Percentiles rank a stretch among this genome's conserved stretches.
These are phyloP conservation scores for Zangia roseola DNA, from an alignment of 768 basidiomycete species.

Conservation along the genomic window DNA sequence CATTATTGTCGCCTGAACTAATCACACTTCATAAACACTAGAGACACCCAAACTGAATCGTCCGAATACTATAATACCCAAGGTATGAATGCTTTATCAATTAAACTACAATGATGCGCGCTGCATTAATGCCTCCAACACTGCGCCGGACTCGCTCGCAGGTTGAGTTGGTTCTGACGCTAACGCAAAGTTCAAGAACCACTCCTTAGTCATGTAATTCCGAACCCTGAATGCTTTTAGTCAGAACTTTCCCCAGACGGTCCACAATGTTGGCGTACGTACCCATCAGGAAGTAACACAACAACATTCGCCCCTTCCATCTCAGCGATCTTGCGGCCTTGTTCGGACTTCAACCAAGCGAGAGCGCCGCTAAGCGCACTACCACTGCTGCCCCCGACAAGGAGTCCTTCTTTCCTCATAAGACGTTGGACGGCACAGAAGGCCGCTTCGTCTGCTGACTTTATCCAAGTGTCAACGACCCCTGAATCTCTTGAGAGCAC, in stretches of 20 bases:
- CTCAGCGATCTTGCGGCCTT: conserved; percentile 61
- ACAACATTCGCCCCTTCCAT: conserved; percentile 84
- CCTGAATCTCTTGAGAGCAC: conserved; percentile 66
- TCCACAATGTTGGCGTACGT: conserved; percentile 32
- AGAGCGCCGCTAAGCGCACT: conserved; percentile 79
- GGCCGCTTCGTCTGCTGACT: conserved; percentile 78
- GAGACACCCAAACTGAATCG: background rate
- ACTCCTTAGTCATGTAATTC: conserved; percentile 93
- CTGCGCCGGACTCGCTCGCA: background rate
- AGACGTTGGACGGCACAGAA: conserved; percentile 72
- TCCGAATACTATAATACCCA: too few species aligned
- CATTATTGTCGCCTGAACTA: background rate
- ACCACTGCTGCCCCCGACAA: conserved; percentile 94
- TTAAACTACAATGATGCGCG: conserved; percentile 5
- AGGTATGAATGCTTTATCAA: too few species aligned
- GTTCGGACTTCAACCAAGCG: conserved; percentile 69
- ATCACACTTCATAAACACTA: background rate
- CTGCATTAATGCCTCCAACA: conserved; percentile 3
- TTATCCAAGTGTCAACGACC: conserved; percentile 79
- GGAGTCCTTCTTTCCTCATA: conserved; percentile 83
- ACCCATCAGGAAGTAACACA: conserved; percentile 89
- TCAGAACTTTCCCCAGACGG: background rate
- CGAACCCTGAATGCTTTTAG: conserved; percentile 54
- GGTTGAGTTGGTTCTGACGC: conserved; percentile 53
- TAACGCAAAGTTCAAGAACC: conserved; percentile 78